Percentiles rank a stretch among this genome's conserved stretches.
These are phyloP conservation scores for Alternaria ventricosa DNA, from an alignment of 2,329 filamentous ascomycete species.

Conservation along the genomic window DNA sequence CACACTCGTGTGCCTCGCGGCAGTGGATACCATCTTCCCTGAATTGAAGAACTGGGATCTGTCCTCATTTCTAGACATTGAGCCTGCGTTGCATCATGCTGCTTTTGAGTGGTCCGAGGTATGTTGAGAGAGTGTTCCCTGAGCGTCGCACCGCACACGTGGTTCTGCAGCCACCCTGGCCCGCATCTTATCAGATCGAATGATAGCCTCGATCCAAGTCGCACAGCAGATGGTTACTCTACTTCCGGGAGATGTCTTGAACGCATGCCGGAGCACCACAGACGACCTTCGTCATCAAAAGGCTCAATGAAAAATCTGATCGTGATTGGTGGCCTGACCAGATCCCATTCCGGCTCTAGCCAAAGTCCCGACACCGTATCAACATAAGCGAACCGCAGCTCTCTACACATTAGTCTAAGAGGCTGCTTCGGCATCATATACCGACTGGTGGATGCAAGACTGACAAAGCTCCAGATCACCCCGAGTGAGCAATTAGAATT, in stretches of 20 bases:
- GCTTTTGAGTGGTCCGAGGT: constrained; percentile 33
- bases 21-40: constrained; percentile 26
- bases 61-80: constrained; percentile 3
- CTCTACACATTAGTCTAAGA: neutral
- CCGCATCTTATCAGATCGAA: constrained; percentile 12
- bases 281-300: neutral
- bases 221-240: constrained; percentile 3
- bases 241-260: neutral
- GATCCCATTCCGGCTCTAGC: neutral
- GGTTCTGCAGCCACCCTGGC: constrained; percentile 3
- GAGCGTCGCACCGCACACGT: constrained; percentile 3
- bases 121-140: constrained; percentile 18
- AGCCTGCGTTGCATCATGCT: constrained; percentile 4
- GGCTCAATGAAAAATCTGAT: neutral
- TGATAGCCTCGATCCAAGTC: neutral
- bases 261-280: neutral
- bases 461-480: constrained; percentile 32
- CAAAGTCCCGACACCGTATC: neutral
- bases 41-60: constrained; percentile 11
- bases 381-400: neutral
- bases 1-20: constrained; percentile 24
- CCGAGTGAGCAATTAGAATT: constrained; percentile 37
- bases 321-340: neutral
- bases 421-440: neutral
- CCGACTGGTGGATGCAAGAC: neutral